phyloP scores from a whole-genome alignment of 345 rosid species.

The Crucihimalaya himalaica region DNA sequence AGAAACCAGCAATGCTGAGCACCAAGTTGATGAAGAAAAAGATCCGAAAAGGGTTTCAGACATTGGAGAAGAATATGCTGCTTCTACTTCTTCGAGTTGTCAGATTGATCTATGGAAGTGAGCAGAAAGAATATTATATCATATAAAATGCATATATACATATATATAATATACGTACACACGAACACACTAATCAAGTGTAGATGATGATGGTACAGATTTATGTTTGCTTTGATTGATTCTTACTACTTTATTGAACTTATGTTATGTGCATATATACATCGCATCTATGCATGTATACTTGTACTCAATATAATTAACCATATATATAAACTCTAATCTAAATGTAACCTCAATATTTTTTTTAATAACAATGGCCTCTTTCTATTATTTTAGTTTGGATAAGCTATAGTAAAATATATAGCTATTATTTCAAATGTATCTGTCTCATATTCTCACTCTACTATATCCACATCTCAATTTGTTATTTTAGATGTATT shows the following conservation, averaged over 20 bases:
- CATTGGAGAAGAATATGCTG: slow-evolving; percentile 56
- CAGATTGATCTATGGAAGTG: slow-evolving; percentile 92
- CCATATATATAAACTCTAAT: slow-evolving; percentile 35
- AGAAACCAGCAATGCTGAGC: slow-evolving; percentile 35
- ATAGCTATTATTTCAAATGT: neutral
- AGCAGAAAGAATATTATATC: slow-evolving; percentile 38
- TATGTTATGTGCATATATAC: slow-evolving; percentile 38
- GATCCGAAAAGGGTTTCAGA: slow-evolving; percentile 55
- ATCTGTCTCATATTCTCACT: neutral
- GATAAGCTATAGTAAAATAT: neutral
- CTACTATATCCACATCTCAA: slow-evolving; percentile 2
- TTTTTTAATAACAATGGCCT: slow-evolving; percentile 14
- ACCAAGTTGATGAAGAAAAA: slow-evolving; percentile 46
- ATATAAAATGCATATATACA: slow-evolving; percentile 36
- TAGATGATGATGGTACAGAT: slow-evolving; percentile 49
- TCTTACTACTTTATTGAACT: slow-evolving; percentile 44
- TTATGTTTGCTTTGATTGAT: slow-evolving; percentile 45
- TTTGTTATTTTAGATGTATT: neutral
- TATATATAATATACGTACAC: slow-evolving; percentile 31
- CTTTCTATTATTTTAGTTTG: slow-evolving; percentile 9
- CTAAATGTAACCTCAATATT: slow-evolving; percentile 37
- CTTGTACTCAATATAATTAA: slow-evolving; percentile 38
- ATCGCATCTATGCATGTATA: slow-evolving; percentile 32
- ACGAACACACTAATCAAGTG: slow-evolving; percentile 31
- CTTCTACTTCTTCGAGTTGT: slow-evolving; percentile 70